Evolutionary conservation across 345 rosid genomes (phyloP), one percentile per base, ranked within the genome.

Genomic region (Cardiospermum halicacabum): DNA sequence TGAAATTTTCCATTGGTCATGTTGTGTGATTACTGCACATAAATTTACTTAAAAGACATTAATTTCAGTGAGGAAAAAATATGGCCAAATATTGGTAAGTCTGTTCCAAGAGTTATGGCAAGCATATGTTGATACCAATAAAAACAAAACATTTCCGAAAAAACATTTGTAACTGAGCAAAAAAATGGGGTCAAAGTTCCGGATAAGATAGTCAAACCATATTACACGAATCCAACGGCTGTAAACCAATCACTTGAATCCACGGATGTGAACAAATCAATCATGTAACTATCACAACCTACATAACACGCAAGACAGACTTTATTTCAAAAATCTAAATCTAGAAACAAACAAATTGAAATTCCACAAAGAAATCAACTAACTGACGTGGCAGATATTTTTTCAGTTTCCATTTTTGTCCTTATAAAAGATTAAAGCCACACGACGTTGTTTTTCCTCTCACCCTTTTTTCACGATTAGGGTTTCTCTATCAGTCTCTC

Each of bases 391-490:
- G 1, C n/a, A 11, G 9, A 34, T 7, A 6, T 2, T 12, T 45
- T 45, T n/a, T 16, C 5, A 34, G 0, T 34, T 45, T 47, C 19
- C 19, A 5, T n/a, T 6, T 43, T n/a, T 6, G 21, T n/a, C 11
- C 11, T 47, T 47, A 7, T 18, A 18, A 47, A 43, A 2, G 8
- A 43, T n/a, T 16, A 19, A 47, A 47, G 7, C 3, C 48, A 18
- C 51, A 16, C 0, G 1, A 3, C 24, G 0, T 19, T 18, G 22
- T 3, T 2, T 0, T 16, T 47, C 51, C 51, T 47, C 24, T 1
- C 11, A 59, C 61, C 57, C 27, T 57, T 39, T 55, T 66, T 70
- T 40, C 73, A 72, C 77, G 81, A 80, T 65, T 79, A 69, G 72
- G 69, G 76, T 72, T 65, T 56, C 39, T 28, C 13, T 43, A 3